Percentiles rank a stretch among this genome's conserved stretches.
Conservation (phyloP, 257 asterid species). For the Jacaranda copaia region DNA sequence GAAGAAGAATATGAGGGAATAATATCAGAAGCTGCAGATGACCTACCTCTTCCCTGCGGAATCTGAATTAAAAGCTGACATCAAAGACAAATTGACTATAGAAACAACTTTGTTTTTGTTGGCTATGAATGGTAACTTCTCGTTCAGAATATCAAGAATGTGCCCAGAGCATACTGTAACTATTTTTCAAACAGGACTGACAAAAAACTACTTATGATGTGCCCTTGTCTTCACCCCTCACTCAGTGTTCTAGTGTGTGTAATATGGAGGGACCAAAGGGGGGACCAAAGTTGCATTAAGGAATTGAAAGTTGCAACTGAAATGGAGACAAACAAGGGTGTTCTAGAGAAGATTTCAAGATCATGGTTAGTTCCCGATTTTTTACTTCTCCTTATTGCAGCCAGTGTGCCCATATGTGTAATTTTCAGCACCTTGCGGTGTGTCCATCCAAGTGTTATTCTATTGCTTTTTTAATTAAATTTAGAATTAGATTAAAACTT, state of each 20-base stretch:
- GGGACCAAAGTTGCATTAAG: too few relatives aligned
- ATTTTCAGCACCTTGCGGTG: too few relatives aligned
- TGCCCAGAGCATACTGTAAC: too few relatives aligned
- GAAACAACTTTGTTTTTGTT: neutral
- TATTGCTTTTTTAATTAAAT: too few relatives aligned
- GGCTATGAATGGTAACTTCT: neutral
- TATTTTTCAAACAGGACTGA: neutral
- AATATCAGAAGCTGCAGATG: neutral
- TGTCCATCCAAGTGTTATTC: too few relatives aligned
- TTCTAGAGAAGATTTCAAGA: neutral
- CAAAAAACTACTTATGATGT: neutral
- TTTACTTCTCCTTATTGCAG: too few relatives aligned
- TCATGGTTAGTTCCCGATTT: too few relatives aligned
- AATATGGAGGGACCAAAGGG: neutral
- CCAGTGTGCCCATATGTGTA: too few relatives aligned
- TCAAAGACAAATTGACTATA: neutral
- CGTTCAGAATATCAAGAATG: neutral
- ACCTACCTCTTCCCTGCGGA: neutral
- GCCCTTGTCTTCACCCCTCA: neutral
- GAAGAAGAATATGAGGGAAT: neutral
- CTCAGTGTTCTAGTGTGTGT: neutral
- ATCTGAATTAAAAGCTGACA: too few relatives aligned
- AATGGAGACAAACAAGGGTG: neutral
- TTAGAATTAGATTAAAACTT: too few relatives aligned
- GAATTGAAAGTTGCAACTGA: too few relatives aligned